Evolutionary conservation across 768 basidiomycete genomes (phyloP), one percentile per base, ranked within the genome.

Genomic region (Amyloporia xantha): DNA sequence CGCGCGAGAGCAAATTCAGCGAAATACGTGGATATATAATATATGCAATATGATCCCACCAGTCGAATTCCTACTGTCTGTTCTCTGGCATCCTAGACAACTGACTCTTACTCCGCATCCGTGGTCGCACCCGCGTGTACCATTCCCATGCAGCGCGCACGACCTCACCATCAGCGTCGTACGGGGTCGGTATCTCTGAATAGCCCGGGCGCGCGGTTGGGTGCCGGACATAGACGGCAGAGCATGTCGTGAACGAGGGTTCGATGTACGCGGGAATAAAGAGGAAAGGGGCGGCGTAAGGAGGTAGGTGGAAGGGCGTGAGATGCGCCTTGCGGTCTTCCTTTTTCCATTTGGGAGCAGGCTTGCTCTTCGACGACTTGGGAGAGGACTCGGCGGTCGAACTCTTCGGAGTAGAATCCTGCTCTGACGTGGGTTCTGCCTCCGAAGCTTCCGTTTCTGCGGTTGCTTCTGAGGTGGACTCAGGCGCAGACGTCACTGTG

Each of bases 131-230:
- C 65, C 81, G 74, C 52, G 82, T 76, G 60, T 92, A 96, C 90
- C 91, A 97, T 68, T 95, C 95, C 96, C 96, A 99, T 2, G 91
- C 86, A 50, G 91, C 77, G 49, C 91, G 83, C 52, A 98, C 78
- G 11, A 96, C 74, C 55, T 94, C 89, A 15, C 96, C 96, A 59
- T 96, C 94, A 0, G 96, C 93, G 54, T 94, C 91, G 66, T 87
- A 98, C 2, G 96, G 96, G 3, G 89, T 90, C 5, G 95, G 91
- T 30, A 99, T 86, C 66, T 99, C 96, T 13, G 86, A 90, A 68
- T 95, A 93, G 5, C 89, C 89, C 0, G 93, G 91, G n/a, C 92
- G 81, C 0, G 95, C 96, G 0, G 94, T 96, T 6, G 96, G 96
- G 60, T 98, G 92, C 30, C 96, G 88, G 26, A 98, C 80, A 63